These are phyloP conservation scores for Astrocystis sublimbata DNA, from an alignment of 495 filamentous ascomycete species.

Conservation along the genomic window DNA sequence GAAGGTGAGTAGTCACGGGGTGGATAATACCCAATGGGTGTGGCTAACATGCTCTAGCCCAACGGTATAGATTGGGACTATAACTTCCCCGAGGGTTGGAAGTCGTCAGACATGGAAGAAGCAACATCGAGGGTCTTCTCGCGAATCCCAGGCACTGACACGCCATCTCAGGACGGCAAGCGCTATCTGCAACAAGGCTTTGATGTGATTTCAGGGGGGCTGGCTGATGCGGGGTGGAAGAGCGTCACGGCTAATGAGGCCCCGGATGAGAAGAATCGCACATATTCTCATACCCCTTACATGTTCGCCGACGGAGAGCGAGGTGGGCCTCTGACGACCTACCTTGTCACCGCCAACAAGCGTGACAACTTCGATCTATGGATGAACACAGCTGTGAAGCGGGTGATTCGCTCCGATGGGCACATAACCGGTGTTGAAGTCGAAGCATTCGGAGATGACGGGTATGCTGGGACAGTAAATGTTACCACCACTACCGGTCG, in stretches of 20 bases:
- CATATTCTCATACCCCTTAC: constrained; percentile 65
- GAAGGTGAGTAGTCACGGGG: constrained; percentile 38
- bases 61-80: constrained; percentile 66
- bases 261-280: constrained; percentile 66
- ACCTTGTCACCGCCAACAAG: constrained; percentile 62
- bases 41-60: constrained; percentile 26
- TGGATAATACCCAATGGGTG: background rate
- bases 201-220: constrained; percentile 55
- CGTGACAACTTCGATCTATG: constrained; percentile 68
- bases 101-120: constrained; percentile 59
- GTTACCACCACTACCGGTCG: constrained; percentile 61
- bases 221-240: constrained; percentile 61
- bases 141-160: constrained; percentile 69
- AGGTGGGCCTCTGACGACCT: constrained; percentile 72
- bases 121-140: constrained; percentile 62
- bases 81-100: constrained; percentile 75
- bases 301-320: constrained; percentile 69
- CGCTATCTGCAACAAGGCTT: constrained; percentile 69
- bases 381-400: constrained; percentile 64
- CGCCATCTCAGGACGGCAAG: constrained; percentile 66
- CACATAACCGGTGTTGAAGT: constrained; percentile 69
- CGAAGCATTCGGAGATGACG: constrained; percentile 54
- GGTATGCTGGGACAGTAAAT: constrained; percentile 59
- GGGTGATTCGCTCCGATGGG: constrained; percentile 62
- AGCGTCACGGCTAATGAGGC: constrained; percentile 60